Evolutionary conservation across 2,329 filamentous ascomycete species (phyloP), one percentile per base, ranked within the genome.

Genomic region (Microascus cirrosus): DNA sequence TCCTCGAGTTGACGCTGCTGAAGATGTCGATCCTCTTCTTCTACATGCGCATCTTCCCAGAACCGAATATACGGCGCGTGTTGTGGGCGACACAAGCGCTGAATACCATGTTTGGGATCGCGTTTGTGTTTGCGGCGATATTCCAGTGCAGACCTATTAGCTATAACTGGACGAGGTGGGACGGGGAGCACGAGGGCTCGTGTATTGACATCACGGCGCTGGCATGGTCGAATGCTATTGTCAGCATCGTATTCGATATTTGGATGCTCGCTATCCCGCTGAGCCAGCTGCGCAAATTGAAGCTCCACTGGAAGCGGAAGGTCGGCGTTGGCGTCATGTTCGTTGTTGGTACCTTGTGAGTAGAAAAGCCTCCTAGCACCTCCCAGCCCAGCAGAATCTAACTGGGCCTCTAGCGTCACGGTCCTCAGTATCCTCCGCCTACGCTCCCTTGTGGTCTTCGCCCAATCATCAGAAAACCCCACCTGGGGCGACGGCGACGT

Each of bases 141-240:
- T 76, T 79, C 54, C 72, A 77, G 59, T 81, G 78, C 66, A 65
- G 59, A 20, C 79, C 79, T 0, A 67, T 81, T 32, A 64, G 63
- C 10, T 74, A 70, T 59, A 76, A 75, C 62, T 83, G 80, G 80
- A 71, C 66, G 0, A 66, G 65, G n/a, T 82, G 79, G 79, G 74
- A 77, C 50, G 74, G 73, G 2, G 63, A 73, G 59, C 70, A 73
- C 50, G 35, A 65, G 2, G 79, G 78, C 0, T 63, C 59, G 3
- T 82, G 80, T 61, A 66, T 76, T 12, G 69, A 76, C 54, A 65
- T 73, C 54, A 78, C 76, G 59, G 65, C 68, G 1, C 66, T 78
- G 18, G 70, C 67, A 0, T 81, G 76, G 75, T 67, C 73, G 3
- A 74, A 77, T 35, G 78, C 78, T 0, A 71, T 64, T 1, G 70